These are phyloP conservation scores for Rusavskia elegans DNA, from an alignment of 495 filamentous ascomycete genomes.

Conservation along the genomic window DNA sequence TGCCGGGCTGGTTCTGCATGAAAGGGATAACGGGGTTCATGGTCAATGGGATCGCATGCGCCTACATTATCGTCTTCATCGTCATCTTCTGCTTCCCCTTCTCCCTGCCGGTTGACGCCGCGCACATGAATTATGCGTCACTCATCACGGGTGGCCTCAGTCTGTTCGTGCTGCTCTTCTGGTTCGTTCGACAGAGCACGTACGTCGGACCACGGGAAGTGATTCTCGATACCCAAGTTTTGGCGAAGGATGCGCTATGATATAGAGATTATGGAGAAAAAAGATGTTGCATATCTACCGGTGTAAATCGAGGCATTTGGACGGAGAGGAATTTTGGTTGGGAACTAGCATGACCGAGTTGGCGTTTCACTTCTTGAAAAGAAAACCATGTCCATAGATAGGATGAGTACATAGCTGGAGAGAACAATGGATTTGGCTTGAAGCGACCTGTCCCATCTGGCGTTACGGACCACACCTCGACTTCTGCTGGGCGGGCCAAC, in stretches of 20 bases:
- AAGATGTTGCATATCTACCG: too few species aligned
- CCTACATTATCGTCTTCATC: constrained; percentile 49
- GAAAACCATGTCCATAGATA: too few species aligned
- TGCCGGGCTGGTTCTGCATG: constrained; percentile 54
- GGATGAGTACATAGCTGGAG: too few species aligned
- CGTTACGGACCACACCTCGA: too few species aligned
- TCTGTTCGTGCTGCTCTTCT: constrained; percentile 24
- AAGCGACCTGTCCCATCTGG: too few species aligned
- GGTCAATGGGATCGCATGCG: constrained; percentile 37
- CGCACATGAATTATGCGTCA: constrained; percentile 56
- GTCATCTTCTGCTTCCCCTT: constrained; percentile 66
- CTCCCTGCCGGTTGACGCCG: constrained; percentile 34
- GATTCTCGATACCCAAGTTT: not conserved
- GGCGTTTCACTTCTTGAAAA: too few species aligned
- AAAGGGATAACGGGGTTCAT: constrained; percentile 35
- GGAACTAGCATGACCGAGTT: too few species aligned
- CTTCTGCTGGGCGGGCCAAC: too few species aligned
- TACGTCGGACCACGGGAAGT: constrained; percentile 16
- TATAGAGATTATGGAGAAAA: constrained; percentile 10
- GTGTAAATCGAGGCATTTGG: too few species aligned
- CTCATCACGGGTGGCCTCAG: constrained; percentile 45
- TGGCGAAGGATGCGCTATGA: constrained; percentile 6
- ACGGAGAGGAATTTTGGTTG: too few species aligned
- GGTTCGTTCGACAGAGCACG: constrained; percentile 17
- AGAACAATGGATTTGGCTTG: too few species aligned